Base-by-base conservation (phyloP, 495 filamentous ascomycete species). In the Baudoinia panamericana region DNA sequence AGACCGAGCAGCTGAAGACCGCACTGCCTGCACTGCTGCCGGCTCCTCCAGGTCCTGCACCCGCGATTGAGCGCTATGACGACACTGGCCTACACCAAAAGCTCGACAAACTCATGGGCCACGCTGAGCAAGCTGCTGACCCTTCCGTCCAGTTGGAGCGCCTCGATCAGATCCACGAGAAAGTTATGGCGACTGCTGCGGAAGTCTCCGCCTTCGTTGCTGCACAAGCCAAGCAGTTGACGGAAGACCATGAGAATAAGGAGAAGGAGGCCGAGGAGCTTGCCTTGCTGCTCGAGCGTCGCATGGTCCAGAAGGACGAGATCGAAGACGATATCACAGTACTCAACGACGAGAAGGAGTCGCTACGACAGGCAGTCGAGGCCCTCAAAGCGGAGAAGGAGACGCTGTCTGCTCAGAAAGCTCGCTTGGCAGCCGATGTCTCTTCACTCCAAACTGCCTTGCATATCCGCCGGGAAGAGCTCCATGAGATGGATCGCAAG, bases 381-480 rank as follows among this genome's bases (percentile, higher is more conserved):
- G 49, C 52, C 8, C 50, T 67, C 13, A 53, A 48, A 24, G 58
- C 45, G 12, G 63, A 67, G 32, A 51, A 56, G 12, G 58, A 93
- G 24, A 70, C 74, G 16, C 64, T 96, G 22, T 59, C 60, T 13
- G 63, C 72, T 30, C 78, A 88, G 49, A 94, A 84, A 63, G 67
- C 72, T 11, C 75, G 77, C 30, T 67, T 95, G 17, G 72, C 73
- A 11, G 83, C 81, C 25, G 86, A 97, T 46, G 72, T 95, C 3
- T 84, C 86, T 16, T 78, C 78, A 12, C 67, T 96, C 0, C 84
- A 95, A 52, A 95, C 84, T 16, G 87, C 88, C 3, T 71, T 95
- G 2, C 73, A 78, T 12, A 72, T 96, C 41, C 79, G 90, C 11
- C 78, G 82, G 18, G 88, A 95, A 56, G 90, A 97, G 57, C 76